These are phyloP conservation scores for Turnera subulata DNA, from an alignment of 345 rosid species.

Conservation along the genomic window DNA sequence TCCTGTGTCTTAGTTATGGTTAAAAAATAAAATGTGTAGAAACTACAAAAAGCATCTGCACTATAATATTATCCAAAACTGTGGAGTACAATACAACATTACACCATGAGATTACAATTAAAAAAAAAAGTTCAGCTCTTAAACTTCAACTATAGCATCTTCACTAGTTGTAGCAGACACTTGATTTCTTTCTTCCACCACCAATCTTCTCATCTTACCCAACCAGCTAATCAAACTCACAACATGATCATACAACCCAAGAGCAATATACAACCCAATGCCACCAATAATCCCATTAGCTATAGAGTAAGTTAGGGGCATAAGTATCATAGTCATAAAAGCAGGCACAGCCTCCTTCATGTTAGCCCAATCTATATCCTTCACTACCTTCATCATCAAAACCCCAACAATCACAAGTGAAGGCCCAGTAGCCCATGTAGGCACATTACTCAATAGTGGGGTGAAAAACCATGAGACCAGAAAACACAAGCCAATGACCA, in stretches of 20 bases:
- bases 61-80: too few species aligned
- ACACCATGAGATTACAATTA: too few species aligned
- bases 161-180: conserved; percentile 43
- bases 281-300: conserved; percentile 88
- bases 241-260: conserved; percentile 47
- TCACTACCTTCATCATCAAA: conserved; percentile 83
- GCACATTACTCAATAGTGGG: conserved; percentile 65
- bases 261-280: conserved; percentile 55
- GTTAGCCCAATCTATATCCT: conserved; percentile 65
- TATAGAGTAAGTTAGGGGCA: conserved; percentile 85
- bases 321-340: conserved; percentile 70
- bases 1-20: too few species aligned
- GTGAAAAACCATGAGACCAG: conserved; percentile 57
- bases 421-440: conserved; percentile 93
- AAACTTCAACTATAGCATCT: conserved; percentile 28
- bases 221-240: conserved; percentile 29
- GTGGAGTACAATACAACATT: too few species aligned
- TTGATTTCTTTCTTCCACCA: conserved; percentile 58
- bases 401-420: conserved; percentile 79
- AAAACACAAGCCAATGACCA: conserved; percentile 54
- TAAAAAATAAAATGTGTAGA: too few species aligned
- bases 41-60: too few species aligned
- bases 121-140: too few species aligned
- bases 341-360: conserved; percentile 74
- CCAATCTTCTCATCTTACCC: conserved; percentile 42